These are phyloP conservation scores for Ustilago sp. DNA, from an alignment of 1,284 basidiomycete genomes.

Conservation along the genomic window DNA sequence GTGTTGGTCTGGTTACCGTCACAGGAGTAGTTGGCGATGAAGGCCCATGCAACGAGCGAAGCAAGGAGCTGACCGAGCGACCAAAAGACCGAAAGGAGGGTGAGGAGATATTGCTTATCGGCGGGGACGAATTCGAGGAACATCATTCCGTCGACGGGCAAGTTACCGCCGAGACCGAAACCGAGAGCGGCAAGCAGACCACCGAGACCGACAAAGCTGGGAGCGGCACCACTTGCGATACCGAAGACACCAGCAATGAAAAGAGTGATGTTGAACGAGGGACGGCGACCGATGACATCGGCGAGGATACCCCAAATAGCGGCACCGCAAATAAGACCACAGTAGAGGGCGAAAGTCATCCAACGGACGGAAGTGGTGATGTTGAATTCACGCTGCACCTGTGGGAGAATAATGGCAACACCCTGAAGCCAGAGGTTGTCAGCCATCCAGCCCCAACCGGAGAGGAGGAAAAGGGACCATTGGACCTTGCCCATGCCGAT, in stretches of 20 bases:
- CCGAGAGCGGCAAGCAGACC: constrained; percentile 64
- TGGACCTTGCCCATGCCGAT: constrained; percentile 66
- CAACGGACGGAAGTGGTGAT: constrained; percentile 46
- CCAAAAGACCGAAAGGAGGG: constrained; percentile 68
- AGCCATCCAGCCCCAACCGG: constrained; percentile 63
- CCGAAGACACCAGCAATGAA: constrained; percentile 67
- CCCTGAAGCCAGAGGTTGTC: constrained; percentile 68
- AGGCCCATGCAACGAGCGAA: constrained; percentile 66
- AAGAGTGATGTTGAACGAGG: constrained; percentile 68
- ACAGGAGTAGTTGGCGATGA: constrained; percentile 67
- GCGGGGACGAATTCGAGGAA: constrained; percentile 68
- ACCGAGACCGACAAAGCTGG: constrained; percentile 62
- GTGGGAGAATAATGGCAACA: constrained; percentile 65
- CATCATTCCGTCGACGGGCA: constrained; percentile 69
- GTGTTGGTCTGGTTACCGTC: constrained; percentile 50
- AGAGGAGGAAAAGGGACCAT: constrained; percentile 60
- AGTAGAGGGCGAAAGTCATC: constrained; percentile 65
- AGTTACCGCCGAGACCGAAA: constrained; percentile 66
- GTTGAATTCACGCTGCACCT: constrained; percentile 64
- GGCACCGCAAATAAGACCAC: constrained; percentile 66
- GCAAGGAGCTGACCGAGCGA: constrained; percentile 66
- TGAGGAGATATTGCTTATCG: constrained; percentile 63
- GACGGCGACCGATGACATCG: constrained; percentile 66
- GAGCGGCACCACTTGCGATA: constrained; percentile 63
- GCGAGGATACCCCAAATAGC: constrained; percentile 67